Percentiles rank a stretch among this genome's conserved stretches.
Conservation (phyloP, 1,284 basidiomycete species). For the Leccinum insigne region DNA sequence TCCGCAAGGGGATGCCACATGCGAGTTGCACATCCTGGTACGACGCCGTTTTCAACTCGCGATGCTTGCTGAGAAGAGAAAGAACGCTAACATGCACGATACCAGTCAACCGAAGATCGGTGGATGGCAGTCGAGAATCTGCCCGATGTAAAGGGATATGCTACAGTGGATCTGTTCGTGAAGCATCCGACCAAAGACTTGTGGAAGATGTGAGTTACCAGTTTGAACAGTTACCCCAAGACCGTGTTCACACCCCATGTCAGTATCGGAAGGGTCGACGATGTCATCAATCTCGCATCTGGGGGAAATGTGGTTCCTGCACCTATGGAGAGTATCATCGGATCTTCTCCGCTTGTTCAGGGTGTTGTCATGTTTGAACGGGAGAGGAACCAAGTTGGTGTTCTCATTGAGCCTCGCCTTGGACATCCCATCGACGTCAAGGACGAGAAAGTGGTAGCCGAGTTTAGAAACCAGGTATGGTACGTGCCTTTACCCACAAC, state of each 20-base stretch:
- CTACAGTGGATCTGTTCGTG: constrained; percentile 15
- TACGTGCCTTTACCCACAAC: neutral
- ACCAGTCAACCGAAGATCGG: constrained; percentile 21
- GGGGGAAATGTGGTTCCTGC: neutral
- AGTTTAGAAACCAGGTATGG: neutral
- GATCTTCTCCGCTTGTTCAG: neutral
- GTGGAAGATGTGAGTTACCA: constrained; percentile 16
- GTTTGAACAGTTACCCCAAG: neutral
- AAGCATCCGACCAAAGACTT: constrained; percentile 22
- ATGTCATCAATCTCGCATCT: neutral
- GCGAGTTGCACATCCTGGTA: constrained; percentile 30
- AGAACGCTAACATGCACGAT: too few species aligned
- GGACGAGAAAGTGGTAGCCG: neutral
- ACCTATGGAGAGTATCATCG: neutral
- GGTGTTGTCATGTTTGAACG: neutral
- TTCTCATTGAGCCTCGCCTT: neutral
- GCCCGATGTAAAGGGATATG: constrained; percentile 14
- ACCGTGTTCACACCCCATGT: neutral
- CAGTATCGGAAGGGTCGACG: neutral
- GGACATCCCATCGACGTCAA: neutral
- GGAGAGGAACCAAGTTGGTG: neutral
- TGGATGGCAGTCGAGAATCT: constrained; percentile 24
- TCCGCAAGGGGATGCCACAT: constrained; percentile 28
- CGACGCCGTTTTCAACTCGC: neutral
- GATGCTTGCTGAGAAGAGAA: neutral